phyloP scores from a whole-genome alignment of 2,329 filamentous ascomycete species.

The Colletotrichum sidae region DNA sequence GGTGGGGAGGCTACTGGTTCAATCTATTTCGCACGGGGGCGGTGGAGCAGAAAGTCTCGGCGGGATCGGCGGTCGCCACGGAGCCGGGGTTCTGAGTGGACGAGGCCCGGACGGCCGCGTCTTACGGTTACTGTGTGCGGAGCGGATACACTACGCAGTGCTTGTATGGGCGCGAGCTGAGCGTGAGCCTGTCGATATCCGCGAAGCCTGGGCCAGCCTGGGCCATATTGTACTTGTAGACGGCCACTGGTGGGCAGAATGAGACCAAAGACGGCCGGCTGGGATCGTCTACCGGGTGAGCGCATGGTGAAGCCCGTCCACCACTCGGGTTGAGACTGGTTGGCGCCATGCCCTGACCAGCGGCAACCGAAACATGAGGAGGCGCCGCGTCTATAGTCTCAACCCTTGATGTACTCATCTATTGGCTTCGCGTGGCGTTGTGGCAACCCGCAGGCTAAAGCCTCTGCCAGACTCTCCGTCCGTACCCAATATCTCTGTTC shows the following conservation, averaged over 20 bases:
- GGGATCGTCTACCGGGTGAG: not conserved
- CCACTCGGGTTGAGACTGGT: conserved; percentile 21
- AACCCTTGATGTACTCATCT: not conserved
- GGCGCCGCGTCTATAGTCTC: conserved; percentile 14
- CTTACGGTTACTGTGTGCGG: not conserved
- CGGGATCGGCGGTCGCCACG: conserved; percentile 26
- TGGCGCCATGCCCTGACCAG: conserved; percentile 9
- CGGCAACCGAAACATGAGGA: conserved; percentile 20
- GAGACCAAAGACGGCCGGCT: conserved; percentile 2
- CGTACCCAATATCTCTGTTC: no score
- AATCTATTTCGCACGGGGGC: conserved; percentile 34
- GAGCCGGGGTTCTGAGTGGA: conserved; percentile 28
- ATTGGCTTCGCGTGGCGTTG: conserved; percentile 2
- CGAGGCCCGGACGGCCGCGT: conserved; percentile 8
- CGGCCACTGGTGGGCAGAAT: not conserved
- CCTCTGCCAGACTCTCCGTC: not conserved
- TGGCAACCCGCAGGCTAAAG: conserved; percentile 3
- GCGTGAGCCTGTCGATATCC: not conserved
- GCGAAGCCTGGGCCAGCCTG: no score
- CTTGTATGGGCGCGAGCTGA: not conserved
- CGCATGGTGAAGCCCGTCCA: conserved; percentile 14
- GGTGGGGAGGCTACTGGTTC: conserved; percentile 4
- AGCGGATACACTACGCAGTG: not conserved
- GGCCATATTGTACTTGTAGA: no score
- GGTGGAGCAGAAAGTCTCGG: conserved; percentile 33